phyloP scores from a whole-genome alignment of 2,329 filamentous ascomycete genomes.

The Talaromyces sp. region DNA sequence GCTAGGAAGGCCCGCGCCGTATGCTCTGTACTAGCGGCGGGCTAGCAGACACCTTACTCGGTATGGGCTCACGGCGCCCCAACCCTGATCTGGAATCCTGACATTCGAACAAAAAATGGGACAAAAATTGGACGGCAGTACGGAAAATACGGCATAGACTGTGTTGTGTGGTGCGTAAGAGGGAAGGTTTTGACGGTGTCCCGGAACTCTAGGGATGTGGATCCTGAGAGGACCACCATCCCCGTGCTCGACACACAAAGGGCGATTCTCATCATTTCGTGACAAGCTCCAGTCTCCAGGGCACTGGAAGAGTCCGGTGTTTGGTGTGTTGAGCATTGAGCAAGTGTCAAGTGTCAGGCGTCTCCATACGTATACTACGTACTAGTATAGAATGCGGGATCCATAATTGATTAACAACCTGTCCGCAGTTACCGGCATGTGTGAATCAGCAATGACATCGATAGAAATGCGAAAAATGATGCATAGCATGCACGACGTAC shows the following conservation, averaged over 20 bases:
- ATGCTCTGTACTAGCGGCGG: neutral
- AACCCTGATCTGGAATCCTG: neutral
- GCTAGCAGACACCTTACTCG: neutral
- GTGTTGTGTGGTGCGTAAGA: neutral
- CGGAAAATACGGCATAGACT: neutral
- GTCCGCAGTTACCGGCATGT: neutral
- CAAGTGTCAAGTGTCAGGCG: neutral
- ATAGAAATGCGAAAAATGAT: neutral
- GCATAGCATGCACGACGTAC: neutral
- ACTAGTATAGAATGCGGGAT: neutral
- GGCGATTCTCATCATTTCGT: neutral
- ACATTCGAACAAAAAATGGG: neutral
- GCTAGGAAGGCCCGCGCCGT: neutral
- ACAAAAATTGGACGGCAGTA: neutral
- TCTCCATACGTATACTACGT: neutral
- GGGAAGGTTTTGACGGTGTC: constrained; percentile 1
- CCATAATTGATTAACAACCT: neutral
- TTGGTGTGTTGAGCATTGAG: neutral
- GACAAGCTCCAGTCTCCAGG: constrained; percentile 1
- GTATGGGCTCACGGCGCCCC: neutral
- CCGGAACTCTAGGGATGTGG: constrained; percentile 17
- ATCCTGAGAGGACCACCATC: neutral
- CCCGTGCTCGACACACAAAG: constrained; percentile 4
- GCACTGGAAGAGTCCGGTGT: neutral
- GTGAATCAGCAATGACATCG: neutral